Base-by-base conservation (phyloP, 1,284 basidiomycete species). In the Tilletia indica region DNA sequence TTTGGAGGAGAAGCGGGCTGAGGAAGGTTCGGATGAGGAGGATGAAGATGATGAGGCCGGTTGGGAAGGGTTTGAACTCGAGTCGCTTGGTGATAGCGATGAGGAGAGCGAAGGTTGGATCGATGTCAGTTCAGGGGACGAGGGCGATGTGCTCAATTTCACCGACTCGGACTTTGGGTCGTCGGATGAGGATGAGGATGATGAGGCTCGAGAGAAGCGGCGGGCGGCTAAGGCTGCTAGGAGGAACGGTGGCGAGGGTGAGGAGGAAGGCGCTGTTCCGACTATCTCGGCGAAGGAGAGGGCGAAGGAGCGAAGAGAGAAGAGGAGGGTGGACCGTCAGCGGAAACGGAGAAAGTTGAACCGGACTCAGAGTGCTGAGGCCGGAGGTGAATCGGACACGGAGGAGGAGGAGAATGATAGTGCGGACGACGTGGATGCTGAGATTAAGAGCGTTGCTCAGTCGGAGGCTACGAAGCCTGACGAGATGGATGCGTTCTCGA, bases 31-130 rank as follows among this genome's bases (percentile, higher is more conserved):
- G 39, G 71, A 39, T 19, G 68, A 69, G 25, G 74, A 73, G 36
- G 72, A 71, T 42, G 74, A 72, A 6, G 75, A 69, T 4, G 74
- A 71, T 2, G 90, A 91, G 68, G 89, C 88, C 0, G 93, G 88
- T 25, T 97, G 94, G 95, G 88, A 92, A 56, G 90, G 90, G 54
- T 99, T 96, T 95, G 93, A 97, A 69, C 88, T 92, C 42, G 92
- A 92, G 76, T 90, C 89, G 0, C 91, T 91, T 5, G 48, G 88
- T 47, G 88, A 87, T 6, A 88, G 87, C 1, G 91, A 90, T 2
- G 90, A 90, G 4, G 87, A 87, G 5, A 89, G 88, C 38, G 42
- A 45, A 14, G 77, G 90, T 3, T 99, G 97, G 97, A 89, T 94
- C 72, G 88, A 92, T 76, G 94, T 98, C 45, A 88, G 89, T 61